Evolutionary conservation across 305 asterid species (phyloP), one percentile per base, ranked within the genome.

Genomic region (Nicotiana rustica): DNA sequence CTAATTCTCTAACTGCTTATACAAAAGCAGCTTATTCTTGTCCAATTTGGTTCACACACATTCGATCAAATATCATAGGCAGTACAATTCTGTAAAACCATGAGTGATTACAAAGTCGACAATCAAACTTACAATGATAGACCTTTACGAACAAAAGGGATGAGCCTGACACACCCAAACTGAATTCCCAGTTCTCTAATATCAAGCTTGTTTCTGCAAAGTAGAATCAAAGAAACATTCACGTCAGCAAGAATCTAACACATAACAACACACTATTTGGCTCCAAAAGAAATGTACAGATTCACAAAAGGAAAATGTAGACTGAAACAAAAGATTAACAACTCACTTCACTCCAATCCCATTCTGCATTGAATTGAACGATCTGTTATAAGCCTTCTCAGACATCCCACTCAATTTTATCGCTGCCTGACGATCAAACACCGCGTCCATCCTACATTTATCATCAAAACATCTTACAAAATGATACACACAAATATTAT

Each of bases 331-430:
- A 82, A 66, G 36, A 55, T 64, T 82, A 17, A 36, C 17, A n/a
- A 84, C 97, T 83, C 2, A 96, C 99, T 92, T 94, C 67, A 96
- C 85, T 59, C 98, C 98, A 79, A 96, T 88, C 60, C 98, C 97
- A 83, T 93, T 94, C 89, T 93, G 98, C 98, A 96, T 93, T 38
- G 95, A 89, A 86, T 89, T 96, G 73, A 96, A 94, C 81, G 97
- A 93, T 89, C 99, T 86, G 81, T 86, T 91, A 38, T 96, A 96
- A 67, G 97, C 99, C 90, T 86, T 91, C 86, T 96, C 99, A 15
- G 96, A 89, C 90, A 94, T 88, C 29, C 99, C 99, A 82, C 98
- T 93, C 88, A 96, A 60, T 80, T 83, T 90, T 82, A 92, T 88
- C 13, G 98, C 99, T 6, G 84, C 76, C 38, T 92, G 95, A 4